Conservation (phyloP, 2,329 filamentous ascomycete genomes). For the Aquanectria penicillioides region DNA sequence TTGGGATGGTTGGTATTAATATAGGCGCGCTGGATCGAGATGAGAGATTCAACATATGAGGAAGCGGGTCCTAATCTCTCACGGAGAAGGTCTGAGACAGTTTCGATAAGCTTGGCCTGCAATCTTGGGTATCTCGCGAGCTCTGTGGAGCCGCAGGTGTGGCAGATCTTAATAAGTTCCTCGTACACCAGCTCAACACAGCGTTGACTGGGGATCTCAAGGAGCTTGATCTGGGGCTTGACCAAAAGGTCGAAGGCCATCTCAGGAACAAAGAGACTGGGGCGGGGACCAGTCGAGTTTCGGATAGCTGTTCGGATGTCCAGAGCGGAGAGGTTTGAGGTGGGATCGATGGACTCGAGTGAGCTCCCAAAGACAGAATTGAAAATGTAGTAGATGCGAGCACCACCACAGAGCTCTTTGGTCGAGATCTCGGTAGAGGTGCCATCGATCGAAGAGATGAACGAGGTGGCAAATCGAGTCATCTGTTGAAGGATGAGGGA, state of each 20-base stretch:
- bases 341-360: conserved; percentile 94
- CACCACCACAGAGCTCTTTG: conserved; percentile 94
- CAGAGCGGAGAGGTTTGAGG: conserved; percentile 90
- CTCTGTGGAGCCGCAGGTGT: conserved; percentile 96
- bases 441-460: conserved; percentile 98
- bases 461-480: conserved; percentile 97
- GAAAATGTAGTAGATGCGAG: conserved; percentile 98
- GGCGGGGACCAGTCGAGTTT: conserved; percentile 95
- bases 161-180: conserved; percentile 98
- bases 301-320: conserved; percentile 98
- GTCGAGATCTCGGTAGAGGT: conserved; percentile 99
- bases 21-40: conserved; percentile 96
- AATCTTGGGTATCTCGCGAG: conserved; percentile 90
- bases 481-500: conserved; percentile 96
- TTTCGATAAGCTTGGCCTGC: conserved; percentile 97
- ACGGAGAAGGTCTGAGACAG: conserved; percentile 93
- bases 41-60: conserved; percentile 92
- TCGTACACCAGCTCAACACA: conserved; percentile 99
- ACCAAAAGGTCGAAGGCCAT: conserved; percentile 97
- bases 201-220: conserved; percentile 93
- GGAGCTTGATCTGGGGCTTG: conserved; percentile 97
- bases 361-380: conserved; percentile 98
- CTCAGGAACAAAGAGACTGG: conserved; percentile 96
- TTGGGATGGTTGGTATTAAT: conserved; percentile 99
- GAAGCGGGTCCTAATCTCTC: conserved; percentile 92